Conservation (phyloP, 805 yeast genomes). For the Torulaspora gathmanii region DNA sequence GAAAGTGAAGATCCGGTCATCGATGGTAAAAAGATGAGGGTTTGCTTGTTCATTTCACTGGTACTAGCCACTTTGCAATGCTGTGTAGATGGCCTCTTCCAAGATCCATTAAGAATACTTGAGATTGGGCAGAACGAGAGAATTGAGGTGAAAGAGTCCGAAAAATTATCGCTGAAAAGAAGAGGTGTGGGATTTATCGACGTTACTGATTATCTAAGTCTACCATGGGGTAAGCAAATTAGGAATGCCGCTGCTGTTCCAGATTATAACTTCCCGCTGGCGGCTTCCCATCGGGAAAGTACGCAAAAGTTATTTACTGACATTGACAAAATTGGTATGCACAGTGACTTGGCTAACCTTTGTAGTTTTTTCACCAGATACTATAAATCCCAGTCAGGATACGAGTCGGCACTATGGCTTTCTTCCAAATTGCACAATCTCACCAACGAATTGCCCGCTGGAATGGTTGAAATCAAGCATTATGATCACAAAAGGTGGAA, state of each 20-base stretch:
- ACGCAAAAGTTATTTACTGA: slow-evolving; percentile 41
- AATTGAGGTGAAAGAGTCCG: slow-evolving; percentile 38
- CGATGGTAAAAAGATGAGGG: neutral
- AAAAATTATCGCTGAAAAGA: slow-evolving; percentile 43
- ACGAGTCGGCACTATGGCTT: slow-evolving; percentile 69
- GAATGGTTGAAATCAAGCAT: slow-evolving; percentile 43
- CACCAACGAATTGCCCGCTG: slow-evolving; percentile 25
- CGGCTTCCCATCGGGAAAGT: slow-evolving; percentile 35
- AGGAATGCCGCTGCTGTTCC: slow-evolving; percentile 24
- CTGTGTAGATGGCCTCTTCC: slow-evolving; percentile 5
- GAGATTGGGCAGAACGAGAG: slow-evolving; percentile 26
- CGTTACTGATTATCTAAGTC: slow-evolving; percentile 44
- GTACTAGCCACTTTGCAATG: neutral
- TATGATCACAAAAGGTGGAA: slow-evolving; percentile 66
- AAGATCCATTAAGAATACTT: slow-evolving; percentile 21
- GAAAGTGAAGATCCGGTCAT: neutral
- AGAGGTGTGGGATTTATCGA: slow-evolving; percentile 58
- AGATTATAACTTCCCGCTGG: slow-evolving; percentile 48
- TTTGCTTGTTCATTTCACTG: neutral
- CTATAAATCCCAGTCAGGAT: slow-evolving; percentile 68
- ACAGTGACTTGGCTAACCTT: slow-evolving; percentile 53
- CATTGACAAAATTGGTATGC: slow-evolving; percentile 47
- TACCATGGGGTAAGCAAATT: slow-evolving; percentile 21
- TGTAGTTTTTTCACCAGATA: slow-evolving; percentile 71
- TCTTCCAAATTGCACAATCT: slow-evolving; percentile 41